Evolutionary conservation across 176 grass and related monocot species (phyloP).

Genomic region (Hordeum marinum): DNA sequence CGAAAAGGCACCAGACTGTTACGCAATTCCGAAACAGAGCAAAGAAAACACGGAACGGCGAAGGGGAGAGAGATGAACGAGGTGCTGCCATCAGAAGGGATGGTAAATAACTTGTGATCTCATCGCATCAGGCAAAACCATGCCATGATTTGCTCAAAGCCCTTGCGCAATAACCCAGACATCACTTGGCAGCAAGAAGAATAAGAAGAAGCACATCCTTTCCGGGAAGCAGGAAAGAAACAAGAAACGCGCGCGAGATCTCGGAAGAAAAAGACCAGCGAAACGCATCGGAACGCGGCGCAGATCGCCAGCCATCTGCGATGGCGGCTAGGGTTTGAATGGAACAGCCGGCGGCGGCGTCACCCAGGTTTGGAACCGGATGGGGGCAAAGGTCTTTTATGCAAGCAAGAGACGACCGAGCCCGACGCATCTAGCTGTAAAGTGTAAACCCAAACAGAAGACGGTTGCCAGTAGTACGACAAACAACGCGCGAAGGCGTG

Average conservation of each 20-base stretch:
- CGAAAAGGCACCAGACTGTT: not conserved
- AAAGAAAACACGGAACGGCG: not conserved
- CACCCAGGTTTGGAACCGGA: not conserved
- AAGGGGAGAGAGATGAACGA: not conserved
- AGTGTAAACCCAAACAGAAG: not conserved
- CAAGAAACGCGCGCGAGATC: not conserved
- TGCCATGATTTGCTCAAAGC: slow-evolving; percentile 48
- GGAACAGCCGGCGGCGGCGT: too few relatives aligned
- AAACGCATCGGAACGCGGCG: not conserved
- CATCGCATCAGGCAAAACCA: slow-evolving; percentile 45
- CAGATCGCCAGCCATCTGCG: not conserved
- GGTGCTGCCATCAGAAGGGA: slow-evolving; percentile 46
- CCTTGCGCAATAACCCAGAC: slow-evolving; percentile 66
- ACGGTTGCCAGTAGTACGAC: fast-evolving
- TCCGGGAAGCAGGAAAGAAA: not conserved
- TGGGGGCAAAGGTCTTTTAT: not conserved
- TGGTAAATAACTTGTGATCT: slow-evolving; percentile 31
- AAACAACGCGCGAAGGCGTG: not conserved
- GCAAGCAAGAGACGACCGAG: not conserved
- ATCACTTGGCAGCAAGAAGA: slow-evolving; percentile 46
- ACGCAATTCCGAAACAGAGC: not conserved
- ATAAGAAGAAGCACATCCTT: not conserved
- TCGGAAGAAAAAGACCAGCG: not conserved
- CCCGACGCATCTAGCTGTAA: not conserved
- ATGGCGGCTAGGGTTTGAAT: not conserved